These are phyloP conservation scores for Wickerhamomyces hampshirensis DNA, from an alignment of 805 yeast species.

Conservation along the genomic window DNA sequence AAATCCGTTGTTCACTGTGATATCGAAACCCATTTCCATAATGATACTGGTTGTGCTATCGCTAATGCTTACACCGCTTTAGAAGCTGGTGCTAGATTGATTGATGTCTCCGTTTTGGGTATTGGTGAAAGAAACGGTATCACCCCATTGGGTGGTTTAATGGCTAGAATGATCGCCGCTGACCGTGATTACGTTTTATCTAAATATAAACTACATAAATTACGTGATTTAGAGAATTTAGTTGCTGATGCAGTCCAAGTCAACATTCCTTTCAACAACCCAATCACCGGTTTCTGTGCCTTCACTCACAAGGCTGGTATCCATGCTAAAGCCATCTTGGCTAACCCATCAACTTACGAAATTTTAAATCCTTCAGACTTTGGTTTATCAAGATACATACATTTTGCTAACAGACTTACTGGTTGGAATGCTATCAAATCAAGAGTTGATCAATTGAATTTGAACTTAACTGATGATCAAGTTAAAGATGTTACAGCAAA, in stretches of 20 bases:
- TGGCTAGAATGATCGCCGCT: conserved; percentile 99
- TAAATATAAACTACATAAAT: conserved; percentile 92
- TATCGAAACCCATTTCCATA: conserved; percentile 98
- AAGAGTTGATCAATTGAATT: conserved; percentile 94
- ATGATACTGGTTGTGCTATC: conserved; percentile 98
- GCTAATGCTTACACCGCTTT: conserved; percentile 98
- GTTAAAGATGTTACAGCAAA: conserved; percentile 91
- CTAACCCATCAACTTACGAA: conserved; percentile 98
- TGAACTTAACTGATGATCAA: conserved; percentile 86
- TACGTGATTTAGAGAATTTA: conserved; percentile 90
- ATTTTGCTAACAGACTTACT: conserved; percentile 95
- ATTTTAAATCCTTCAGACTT: conserved; percentile 92
- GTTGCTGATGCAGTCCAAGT: conserved; percentile 98
- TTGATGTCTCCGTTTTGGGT: conserved; percentile 94
- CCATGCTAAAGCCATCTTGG: conserved; percentile 97
- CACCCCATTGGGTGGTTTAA: conserved; percentile 94
- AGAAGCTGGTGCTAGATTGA: conserved; percentile 94
- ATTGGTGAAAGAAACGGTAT: conserved; percentile 99
- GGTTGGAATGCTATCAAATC: conserved; percentile 99
- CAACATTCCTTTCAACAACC: conserved; percentile 96
- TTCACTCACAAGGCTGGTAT: conserved; percentile 99
- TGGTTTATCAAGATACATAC: conserved; percentile 94
- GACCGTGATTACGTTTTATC: conserved; percentile 93
- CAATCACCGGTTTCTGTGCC: conserved; percentile 99
- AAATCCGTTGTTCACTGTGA: conserved; percentile 93